Conservation (phyloP, 2,329 filamentous ascomycete species). For the Cordyceps pruinosa region DNA sequence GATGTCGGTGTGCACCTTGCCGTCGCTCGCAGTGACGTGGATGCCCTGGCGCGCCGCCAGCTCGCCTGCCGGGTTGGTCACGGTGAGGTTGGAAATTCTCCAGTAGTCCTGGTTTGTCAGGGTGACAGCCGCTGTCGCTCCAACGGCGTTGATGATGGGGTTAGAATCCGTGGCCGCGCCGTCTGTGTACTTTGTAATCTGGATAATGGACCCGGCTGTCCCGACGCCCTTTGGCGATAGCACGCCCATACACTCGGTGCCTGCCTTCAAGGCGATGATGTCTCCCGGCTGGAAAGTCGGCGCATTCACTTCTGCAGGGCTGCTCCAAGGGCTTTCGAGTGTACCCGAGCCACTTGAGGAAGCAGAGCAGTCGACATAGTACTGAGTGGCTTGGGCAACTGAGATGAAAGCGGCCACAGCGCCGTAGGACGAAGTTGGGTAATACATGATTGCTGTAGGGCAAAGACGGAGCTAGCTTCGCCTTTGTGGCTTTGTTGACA, state of each 20-base stretch:
- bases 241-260: slow-evolving; percentile 16
- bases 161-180: slow-evolving; percentile 1
- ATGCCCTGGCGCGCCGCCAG: slow-evolving; percentile 18
- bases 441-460: background rate
- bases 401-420: background rate
- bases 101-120: slow-evolving; percentile 21
- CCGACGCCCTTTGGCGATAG: slow-evolving; percentile 18
- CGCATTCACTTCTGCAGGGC: slow-evolving; percentile 16
- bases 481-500: background rate
- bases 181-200: slow-evolving; percentile 16
- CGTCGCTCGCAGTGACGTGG: slow-evolving; percentile 17
- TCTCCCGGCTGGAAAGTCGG: slow-evolving; percentile 17
- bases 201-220: slow-evolving; percentile 14
- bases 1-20: slow-evolving; percentile 18
- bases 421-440: background rate
- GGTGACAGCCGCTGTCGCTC: slow-evolving; percentile 15
- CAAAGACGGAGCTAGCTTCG: background rate
- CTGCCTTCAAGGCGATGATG: slow-evolving; percentile 16
- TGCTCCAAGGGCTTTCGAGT: slow-evolving; percentile 15
- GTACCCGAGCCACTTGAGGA: slow-evolving; percentile 14
- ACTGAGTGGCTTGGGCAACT: slow-evolving; percentile 4
- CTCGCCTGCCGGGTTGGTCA: slow-evolving; percentile 16
- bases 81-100: slow-evolving; percentile 17
- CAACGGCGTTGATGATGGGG: slow-evolving; percentile 19
- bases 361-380: slow-evolving; percentile 19